Evolutionary conservation across 192 early-diverging fungal species (phyloP), one percentile per base, ranked within the genome.

Genomic region (Podila verticillata): DNA sequence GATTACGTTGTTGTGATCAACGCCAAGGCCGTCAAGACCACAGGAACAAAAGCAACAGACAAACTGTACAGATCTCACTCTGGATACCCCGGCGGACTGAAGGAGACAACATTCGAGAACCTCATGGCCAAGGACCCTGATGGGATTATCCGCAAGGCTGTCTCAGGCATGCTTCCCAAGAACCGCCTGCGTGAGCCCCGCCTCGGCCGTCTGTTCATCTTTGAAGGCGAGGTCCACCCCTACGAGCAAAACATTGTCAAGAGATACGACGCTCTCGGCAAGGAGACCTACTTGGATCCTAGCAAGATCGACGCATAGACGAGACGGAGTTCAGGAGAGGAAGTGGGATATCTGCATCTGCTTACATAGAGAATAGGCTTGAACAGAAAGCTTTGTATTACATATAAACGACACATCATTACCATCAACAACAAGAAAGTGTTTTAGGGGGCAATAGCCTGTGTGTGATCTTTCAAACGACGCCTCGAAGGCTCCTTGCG

Each of bases 1-100:
- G 97, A 99, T 80, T 96, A 96, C 74, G 97, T 99, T 0, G 96
- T 99, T 2, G 95, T 99, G 17, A 92, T 96, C 68, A 99, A 99
- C 73, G 94, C 96, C 30, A 89, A 89, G 62, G 90, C 94, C 68
- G 81, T 96, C 13, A 84, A 81, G 22, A 88, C 96, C 17, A 91
- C 94, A 30, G 96, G 95, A 39, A 94, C 94, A 64, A 96, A 97
- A 78, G 89, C 86, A 19, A 87, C 91, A 71, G 89, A 95, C 67
- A 97, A 99, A 80, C 71, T 93, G 36, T 99, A 97, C 86, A 81
- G 90, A 68, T 92, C 93, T 85, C 96, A 99, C 68, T 90, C 93
- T 54, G 90, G 91, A 64, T 93, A 93, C 82, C 93, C 93, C 12
- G 96, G 97, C 61, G 95, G 95, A 35, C 75, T 96, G 49, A 96